Conservation (phyloP, 805 yeast species). For the Suhomyces faveliae region DNA sequence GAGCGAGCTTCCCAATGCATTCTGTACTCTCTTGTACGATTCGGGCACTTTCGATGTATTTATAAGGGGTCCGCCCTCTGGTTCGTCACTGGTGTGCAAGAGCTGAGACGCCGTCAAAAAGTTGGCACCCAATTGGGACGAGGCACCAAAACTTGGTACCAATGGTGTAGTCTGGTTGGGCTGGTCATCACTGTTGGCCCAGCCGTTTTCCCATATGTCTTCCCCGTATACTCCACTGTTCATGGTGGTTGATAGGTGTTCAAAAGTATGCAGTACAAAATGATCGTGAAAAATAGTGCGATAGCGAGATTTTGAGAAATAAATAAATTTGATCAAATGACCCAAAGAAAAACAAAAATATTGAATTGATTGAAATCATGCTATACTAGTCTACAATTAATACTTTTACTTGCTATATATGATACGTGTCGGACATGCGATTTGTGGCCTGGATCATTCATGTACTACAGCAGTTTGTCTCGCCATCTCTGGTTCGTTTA, state of each 20-base stretch:
- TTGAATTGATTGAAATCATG: no score
- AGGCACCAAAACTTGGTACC: not conserved
- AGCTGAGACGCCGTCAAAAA: conserved; percentile 28
- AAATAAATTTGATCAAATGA: no score
- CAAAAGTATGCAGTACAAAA: not conserved
- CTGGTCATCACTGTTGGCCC: conserved; percentile 24
- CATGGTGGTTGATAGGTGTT: conserved; percentile 4
- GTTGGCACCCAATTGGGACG: conserved; percentile 4
- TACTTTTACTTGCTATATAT: no score
- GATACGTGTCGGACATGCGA: not conserved
- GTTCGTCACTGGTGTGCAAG: conserved; percentile 1
- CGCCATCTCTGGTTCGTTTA: no score
- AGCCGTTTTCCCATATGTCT: conserved; percentile 43
- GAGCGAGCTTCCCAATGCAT: conserved; percentile 15
- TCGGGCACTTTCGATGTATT: conserved; percentile 23
- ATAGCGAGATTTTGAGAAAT: no score
- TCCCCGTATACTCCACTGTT: conserved; percentile 19
- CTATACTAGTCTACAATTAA: no score
- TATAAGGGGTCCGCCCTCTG: not conserved
- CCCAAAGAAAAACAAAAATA: no score
- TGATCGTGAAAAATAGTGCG: not conserved
- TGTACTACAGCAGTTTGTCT: no score
- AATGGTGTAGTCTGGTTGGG: conserved; percentile 3
- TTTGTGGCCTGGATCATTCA: no score
- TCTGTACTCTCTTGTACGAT: conserved; percentile 26